Base-by-base conservation (phyloP, 2,329 filamentous ascomycete genomes). In the Diaporthe caulivora region DNA sequence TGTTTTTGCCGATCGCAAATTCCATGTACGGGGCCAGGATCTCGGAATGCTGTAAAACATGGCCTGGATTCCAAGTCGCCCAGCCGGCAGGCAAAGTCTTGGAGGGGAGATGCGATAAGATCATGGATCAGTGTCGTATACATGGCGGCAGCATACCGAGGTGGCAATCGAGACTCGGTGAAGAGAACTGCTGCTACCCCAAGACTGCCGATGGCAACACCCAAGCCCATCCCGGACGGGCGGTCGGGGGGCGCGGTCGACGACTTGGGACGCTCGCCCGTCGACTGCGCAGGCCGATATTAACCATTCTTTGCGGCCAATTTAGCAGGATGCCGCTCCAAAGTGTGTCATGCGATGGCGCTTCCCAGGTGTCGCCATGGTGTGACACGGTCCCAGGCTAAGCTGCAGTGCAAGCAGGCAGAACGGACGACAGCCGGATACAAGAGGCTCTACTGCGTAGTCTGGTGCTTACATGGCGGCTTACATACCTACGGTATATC, bases 391-490 rank as follows among this genome's bases (percentile, higher is more conserved):
- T 64, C 31, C 47, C 34, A 18, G 42, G 53, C 54, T 58, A 67
- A 54, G 34, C 67, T 72, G 55, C 72, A 57, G 70, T 57, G 37
- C 70, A 60, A 40, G 54, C 70, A 34, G 37, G 26, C 11, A 40
- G 13, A 13, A 40, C 51, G 55, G 42, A 74, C 44, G 55, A 55
- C 57, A 54, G 44, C 47, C 55, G 47, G 44, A 69, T 49, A 49
- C 68, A 54, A 42, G 40, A 44, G 51, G 68, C 62, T 67, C 62
- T 53, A 67, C 62, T 53, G 49, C 18, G 49, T 70, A 34, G 64
- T 55, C 15, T 70, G 5, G 55, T 72, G 70, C 70, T 74, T 68
- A 74, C 72, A 74, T 69, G 72, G 64, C 51, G 53, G 69, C 72
- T 69, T 62, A 62, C 70, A 31, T 47, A 58, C 26, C 40, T 47